Conservation (phyloP, 768 basidiomycete genomes). For the Rhodotorula diobovata region DNA sequence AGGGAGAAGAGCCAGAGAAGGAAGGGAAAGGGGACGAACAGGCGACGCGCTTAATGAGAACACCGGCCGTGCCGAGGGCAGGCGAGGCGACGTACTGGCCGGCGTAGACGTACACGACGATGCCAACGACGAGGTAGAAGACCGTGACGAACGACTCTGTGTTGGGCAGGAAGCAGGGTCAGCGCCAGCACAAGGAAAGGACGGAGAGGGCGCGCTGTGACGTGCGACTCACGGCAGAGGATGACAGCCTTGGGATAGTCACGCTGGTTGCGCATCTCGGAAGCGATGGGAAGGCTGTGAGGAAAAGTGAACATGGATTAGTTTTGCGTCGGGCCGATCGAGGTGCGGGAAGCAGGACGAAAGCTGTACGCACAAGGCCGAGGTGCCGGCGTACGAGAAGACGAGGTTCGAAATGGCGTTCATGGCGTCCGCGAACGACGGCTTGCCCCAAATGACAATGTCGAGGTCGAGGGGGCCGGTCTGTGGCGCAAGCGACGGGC, state of each 20-base stretch:
- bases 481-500: constrained; percentile 43
- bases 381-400: constrained; percentile 38
- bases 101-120: constrained; percentile 39
- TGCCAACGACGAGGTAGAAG: constrained; percentile 40
- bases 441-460: constrained; percentile 34
- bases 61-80: constrained; percentile 45
- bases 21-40: constrained; percentile 30
- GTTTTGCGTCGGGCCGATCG: background rate
- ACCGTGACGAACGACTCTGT: constrained; percentile 9
- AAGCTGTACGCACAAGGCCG: constrained; percentile 9
- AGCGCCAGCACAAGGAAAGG: constrained; percentile 45
- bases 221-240: constrained; percentile 35
- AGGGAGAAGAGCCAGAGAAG: constrained; percentile 29
- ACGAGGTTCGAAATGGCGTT: constrained; percentile 46
- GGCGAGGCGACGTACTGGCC: constrained; percentile 43
- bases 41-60: constrained; percentile 39
- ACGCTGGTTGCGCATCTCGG: constrained; percentile 47
- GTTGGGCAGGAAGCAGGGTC: constrained; percentile 39
- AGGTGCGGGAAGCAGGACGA: no score
- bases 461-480: constrained; percentile 40
- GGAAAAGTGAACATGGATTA: background rate
- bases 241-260: constrained; percentile 45
- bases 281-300: constrained; percentile 40
- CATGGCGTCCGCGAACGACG: constrained; percentile 43
- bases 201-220: constrained; percentile 34